Evolutionary conservation across 768 basidiomycete species (phyloP).

Genomic region (Auriscalpium vulgare): DNA sequence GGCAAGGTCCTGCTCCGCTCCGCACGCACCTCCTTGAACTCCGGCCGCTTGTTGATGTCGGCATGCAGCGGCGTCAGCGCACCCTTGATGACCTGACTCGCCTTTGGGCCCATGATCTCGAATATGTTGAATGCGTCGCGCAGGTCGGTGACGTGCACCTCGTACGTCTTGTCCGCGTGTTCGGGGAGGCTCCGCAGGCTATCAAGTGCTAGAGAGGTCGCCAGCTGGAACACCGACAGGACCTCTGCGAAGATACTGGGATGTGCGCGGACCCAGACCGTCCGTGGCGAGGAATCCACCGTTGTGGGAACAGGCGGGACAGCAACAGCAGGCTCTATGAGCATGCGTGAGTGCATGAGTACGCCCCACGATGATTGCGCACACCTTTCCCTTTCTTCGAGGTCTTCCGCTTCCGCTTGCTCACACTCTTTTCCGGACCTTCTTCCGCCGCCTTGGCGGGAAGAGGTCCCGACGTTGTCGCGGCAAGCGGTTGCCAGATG

Average conservation of each 20-base stretch:
- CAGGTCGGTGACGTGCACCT: constrained; percentile 65
- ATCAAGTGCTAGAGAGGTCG: constrained; percentile 44
- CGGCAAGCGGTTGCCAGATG: constrained; percentile 54
- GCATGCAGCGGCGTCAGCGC: constrained; percentile 20
- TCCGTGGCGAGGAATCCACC: constrained; percentile 24
- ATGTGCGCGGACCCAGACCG: constrained; percentile 74
- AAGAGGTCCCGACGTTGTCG: neutral
- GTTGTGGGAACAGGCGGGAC: neutral
- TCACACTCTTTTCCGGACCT: constrained; percentile 7
- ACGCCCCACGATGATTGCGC: neutral
- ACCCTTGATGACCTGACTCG: constrained; percentile 52
- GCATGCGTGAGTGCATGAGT: neutral
- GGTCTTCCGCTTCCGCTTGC: constrained; percentile 24
- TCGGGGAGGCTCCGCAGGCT: constrained; percentile 18
- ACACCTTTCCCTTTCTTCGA: constrained; percentile 1
- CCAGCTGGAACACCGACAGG: constrained; percentile 40
- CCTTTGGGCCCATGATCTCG: constrained; percentile 84
- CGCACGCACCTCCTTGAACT: constrained; percentile 48
- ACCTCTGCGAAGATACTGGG: constrained; percentile 60
- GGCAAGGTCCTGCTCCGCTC: neutral
- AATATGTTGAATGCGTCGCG: constrained; percentile 69
- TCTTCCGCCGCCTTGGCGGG: constrained; percentile 2
- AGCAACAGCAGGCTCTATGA: neutral
- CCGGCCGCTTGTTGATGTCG: constrained; percentile 34
- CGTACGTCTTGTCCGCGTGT: constrained; percentile 19